Conservation (phyloP, 2,329 filamentous ascomycete species). For the Huntiella decipiens region DNA sequence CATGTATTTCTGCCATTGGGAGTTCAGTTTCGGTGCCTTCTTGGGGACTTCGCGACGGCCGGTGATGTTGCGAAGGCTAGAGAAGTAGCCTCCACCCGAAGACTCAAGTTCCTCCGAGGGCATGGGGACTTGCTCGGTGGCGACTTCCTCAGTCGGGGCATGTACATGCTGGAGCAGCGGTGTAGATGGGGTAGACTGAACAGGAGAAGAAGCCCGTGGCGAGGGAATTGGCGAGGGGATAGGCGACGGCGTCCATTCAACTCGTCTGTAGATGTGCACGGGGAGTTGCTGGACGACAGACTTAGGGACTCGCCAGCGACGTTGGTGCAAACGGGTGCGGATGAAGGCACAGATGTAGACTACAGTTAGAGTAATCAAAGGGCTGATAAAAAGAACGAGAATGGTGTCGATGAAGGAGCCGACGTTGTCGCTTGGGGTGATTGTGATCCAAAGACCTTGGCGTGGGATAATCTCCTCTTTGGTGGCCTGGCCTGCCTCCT, state of each 20-base stretch:
- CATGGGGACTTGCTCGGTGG: conserved; percentile 30
- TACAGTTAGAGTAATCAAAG: conserved; percentile 75
- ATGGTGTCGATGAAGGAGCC: conserved; percentile 93
- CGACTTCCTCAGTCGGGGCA: conserved; percentile 34
- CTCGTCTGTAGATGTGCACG: conserved; percentile 84
- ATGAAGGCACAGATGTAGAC: conserved; percentile 80
- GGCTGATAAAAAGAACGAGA: conserved; percentile 88
- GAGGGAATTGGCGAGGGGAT: conserved; percentile 25
- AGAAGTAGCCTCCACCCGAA: conserved; percentile 13
- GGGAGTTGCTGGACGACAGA: conserved; percentile 88
- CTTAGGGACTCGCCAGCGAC: conserved; percentile 93
- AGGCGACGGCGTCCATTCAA: conserved; percentile 36
- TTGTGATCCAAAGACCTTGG: conserved; percentile 87
- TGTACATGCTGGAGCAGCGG: conserved; percentile 50
- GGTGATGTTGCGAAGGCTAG: conserved; percentile 3
- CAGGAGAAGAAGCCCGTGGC: conserved; percentile 38
- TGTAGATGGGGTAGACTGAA: conserved; percentile 52
- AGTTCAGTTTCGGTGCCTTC: conserved; percentile 13
- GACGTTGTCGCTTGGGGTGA: conserved; percentile 65
- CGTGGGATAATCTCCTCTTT: conserved; percentile 21
- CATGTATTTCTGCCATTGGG: conserved; percentile 48
- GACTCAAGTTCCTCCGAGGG: conserved; percentile 5
- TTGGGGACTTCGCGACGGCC: conserved; percentile 29
- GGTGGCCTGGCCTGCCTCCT: conserved; percentile 43
- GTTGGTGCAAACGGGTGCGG: conserved; percentile 69